Evolutionary conservation across 1,284 basidiomycete species (phyloP).

Genomic region (Trichosporon faecale): DNA sequence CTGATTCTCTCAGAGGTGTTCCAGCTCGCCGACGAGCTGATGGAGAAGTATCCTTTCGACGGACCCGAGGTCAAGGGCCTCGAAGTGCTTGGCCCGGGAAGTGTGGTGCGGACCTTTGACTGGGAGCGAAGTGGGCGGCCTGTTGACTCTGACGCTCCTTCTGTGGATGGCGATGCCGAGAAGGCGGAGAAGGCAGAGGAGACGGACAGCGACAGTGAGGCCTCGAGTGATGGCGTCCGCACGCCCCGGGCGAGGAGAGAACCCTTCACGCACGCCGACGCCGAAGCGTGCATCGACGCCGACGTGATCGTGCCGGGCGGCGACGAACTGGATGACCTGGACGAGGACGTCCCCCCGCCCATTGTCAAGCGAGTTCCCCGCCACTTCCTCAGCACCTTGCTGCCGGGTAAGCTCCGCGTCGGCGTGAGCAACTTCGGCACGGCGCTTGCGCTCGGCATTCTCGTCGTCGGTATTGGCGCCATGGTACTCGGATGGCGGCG

Average conservation of each 20-base stretch:
- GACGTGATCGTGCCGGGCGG: slow-evolving; percentile 24
- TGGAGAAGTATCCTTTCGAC: slow-evolving; percentile 42
- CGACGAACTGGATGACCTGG: slow-evolving; percentile 23
- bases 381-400: not conserved
- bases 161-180: slow-evolving; percentile 24
- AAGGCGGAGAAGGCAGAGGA: slow-evolving; percentile 10
- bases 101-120: slow-evolving; percentile 44
- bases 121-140: slow-evolving; percentile 23
- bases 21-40: slow-evolving; percentile 39
- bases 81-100: slow-evolving; percentile 46
- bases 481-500: slow-evolving; percentile 35
- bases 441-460: slow-evolving; percentile 37
- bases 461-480: slow-evolving; percentile 41
- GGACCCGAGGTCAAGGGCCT: slow-evolving; percentile 36
- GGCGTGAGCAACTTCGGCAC: not conserved
- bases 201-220: slow-evolving; percentile 28
- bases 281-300: slow-evolving; percentile 25
- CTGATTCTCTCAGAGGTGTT: slow-evolving; percentile 47
- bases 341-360: slow-evolving; percentile 12
- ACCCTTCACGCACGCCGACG: slow-evolving; percentile 22
- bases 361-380: not conserved
- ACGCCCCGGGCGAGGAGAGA: not conserved
- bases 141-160: slow-evolving; percentile 26
- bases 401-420: not conserved
- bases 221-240: slow-evolving; percentile 14